Evolutionary conservation across 2,329 filamentous ascomycete genomes (phyloP).

Genomic region (Penicillium olsonii): DNA sequence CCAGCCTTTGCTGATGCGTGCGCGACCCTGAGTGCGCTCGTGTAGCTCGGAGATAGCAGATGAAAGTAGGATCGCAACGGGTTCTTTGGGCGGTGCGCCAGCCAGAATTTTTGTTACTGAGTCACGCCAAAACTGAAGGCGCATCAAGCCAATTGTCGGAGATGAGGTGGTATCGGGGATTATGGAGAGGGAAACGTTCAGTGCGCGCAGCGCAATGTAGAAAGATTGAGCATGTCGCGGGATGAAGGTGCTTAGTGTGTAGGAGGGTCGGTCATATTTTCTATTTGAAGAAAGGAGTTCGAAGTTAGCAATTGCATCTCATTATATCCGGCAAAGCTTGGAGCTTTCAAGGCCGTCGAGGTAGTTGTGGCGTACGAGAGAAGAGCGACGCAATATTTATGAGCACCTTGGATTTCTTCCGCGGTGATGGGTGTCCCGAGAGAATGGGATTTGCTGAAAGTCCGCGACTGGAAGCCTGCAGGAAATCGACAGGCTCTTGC

Average conservation of each 20-base stretch:
- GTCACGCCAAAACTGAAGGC: slow-evolving; percentile 94
- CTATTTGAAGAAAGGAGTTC: slow-evolving; percentile 46
- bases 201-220: slow-evolving; percentile 85
- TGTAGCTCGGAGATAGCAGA: slow-evolving; percentile 65
- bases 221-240: slow-evolving; percentile 73
- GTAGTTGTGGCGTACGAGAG: slow-evolving; percentile 47
- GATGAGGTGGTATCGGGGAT: slow-evolving; percentile 89
- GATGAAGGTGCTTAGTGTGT: slow-evolving; percentile 82
- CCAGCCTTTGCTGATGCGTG: slow-evolving; percentile 68
- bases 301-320: neutral
- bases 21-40: slow-evolving; percentile 47
- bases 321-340: neutral
- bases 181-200: slow-evolving; percentile 89
- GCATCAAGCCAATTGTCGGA: slow-evolving; percentile 81
- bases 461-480: slow-evolving; percentile 15
- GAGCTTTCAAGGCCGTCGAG: neutral
- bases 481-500: slow-evolving; percentile 15
- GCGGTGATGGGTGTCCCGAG: slow-evolving; percentile 21
- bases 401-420: slow-evolving; percentile 56
- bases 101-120: slow-evolving; percentile 75
- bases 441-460: slow-evolving; percentile 27
- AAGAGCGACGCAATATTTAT: slow-evolving; percentile 60
- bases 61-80: slow-evolving; percentile 81
- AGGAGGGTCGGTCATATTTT: slow-evolving; percentile 85
- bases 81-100: slow-evolving; percentile 80